Conservation (phyloP, 2,329 filamentous ascomycete species). For the Penicillium verrucosum region DNA sequence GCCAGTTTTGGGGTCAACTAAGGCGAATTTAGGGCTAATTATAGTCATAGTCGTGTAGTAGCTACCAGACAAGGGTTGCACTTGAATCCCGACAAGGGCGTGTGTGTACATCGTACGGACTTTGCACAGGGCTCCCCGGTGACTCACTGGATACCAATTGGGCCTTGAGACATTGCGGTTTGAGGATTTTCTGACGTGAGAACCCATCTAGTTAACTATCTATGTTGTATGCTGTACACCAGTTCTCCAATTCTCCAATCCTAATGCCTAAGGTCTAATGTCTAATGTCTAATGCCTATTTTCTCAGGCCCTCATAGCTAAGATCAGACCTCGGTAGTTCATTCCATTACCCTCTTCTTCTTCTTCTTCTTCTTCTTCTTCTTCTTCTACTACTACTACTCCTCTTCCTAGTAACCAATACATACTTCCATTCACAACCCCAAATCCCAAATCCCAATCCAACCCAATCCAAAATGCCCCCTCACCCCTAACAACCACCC, state of each 20-base stretch:
- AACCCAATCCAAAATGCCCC: constrained; percentile 10
- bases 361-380: too few relatives aligned
- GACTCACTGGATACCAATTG: background rate
- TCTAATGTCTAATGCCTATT: background rate
- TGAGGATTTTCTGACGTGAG: background rate
- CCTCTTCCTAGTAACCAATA: background rate
- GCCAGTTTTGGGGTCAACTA: background rate
- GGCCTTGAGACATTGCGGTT: background rate
- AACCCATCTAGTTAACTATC: background rate
- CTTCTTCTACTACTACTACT: too few relatives aligned
- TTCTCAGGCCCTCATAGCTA: background rate
- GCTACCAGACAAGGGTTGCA: background rate
- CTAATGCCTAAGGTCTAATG: too few relatives aligned
- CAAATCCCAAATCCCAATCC: background rate
- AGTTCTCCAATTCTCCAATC: background rate
- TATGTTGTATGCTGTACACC: too few relatives aligned
- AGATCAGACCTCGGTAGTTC: background rate
- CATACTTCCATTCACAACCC: background rate
- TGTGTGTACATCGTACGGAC: background rate
- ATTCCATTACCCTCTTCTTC: too few relatives aligned
- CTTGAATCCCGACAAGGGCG: background rate
- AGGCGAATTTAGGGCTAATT: background rate
- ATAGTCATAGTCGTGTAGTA: background rate
- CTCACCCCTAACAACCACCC: constrained; percentile 10
- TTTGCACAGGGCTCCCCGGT: background rate